Percentiles rank a stretch among this genome's conserved stretches.
Evolutionary conservation across 768 basidiomycete species (phyloP).

Genomic region (Leccinum longicurvipes): DNA sequence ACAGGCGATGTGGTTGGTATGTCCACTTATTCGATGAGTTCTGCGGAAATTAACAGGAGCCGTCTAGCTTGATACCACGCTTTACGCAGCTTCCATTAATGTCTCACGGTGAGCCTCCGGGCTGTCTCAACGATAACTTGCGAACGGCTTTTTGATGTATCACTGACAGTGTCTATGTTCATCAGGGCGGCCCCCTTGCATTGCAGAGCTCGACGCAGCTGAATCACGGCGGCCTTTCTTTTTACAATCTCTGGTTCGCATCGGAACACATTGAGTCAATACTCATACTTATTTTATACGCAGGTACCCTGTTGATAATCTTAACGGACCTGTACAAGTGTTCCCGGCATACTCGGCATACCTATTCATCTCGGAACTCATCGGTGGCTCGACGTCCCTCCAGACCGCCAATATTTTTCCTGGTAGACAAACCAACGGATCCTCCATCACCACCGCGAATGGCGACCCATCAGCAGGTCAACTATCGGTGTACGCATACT

Average conservation of each 20-base stretch:
- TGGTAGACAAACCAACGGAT: constrained; percentile 49
- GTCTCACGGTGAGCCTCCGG: constrained; percentile 39
- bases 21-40: constrained; percentile 9
- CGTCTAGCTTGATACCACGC: constrained; percentile 14
- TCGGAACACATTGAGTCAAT: background rate
- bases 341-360: constrained; percentile 53
- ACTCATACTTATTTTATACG: background rate
- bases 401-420: constrained; percentile 50
- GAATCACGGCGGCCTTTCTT: constrained; percentile 45
- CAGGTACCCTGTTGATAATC: constrained; percentile 48
- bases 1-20: constrained; percentile 51
- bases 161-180: constrained; percentile 43
- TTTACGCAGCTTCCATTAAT: constrained; percentile 38
- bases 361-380: constrained; percentile 46
- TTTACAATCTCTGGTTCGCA: constrained; percentile 47
- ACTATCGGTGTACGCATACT: constrained; percentile 50
- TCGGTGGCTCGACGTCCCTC: constrained; percentile 43
- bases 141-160: background rate
- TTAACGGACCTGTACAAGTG: constrained; percentile 47
- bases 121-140: background rate
- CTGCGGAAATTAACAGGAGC: background rate
- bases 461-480: constrained; percentile 48
- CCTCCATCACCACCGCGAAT: constrained; percentile 48
- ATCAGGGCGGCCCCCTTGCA: constrained; percentile 52
- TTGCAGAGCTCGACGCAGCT: constrained; percentile 48